A percentile compares a stretch with the other conserved stretches of the same genome.
Conservation (phyloP, 306 rosid genomes). For the Rosa persica region DNA sequence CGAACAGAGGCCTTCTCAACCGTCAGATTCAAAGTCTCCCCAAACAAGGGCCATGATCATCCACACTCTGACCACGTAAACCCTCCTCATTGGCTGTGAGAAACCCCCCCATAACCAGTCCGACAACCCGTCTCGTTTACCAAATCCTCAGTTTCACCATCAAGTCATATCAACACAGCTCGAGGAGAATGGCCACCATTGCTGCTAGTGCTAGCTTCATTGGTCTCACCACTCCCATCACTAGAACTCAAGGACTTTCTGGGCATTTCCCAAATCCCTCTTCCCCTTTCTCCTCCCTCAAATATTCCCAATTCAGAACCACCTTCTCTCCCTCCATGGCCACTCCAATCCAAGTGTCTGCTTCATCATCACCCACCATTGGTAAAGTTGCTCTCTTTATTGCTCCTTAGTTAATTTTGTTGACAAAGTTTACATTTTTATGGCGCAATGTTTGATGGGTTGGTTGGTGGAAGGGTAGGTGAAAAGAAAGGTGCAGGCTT, state of each 20-base stretch:
- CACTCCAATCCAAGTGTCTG: conserved; percentile 44
- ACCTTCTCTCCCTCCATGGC: conserved; percentile 47
- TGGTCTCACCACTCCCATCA: conserved; percentile 14
- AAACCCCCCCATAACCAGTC: conserved; percentile 1
- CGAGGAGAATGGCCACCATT: conserved; percentile 44
- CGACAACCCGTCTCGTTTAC: neutral
- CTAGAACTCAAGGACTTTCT: conserved; percentile 24
- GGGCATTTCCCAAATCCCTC: conserved; percentile 18
- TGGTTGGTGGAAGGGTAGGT: conserved; percentile 39
- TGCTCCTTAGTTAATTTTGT: neutral
- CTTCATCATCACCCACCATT: conserved; percentile 27
- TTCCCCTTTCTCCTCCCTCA: neutral
- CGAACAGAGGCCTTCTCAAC: neutral
- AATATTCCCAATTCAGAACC: conserved; percentile 17
- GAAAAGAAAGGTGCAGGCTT: conserved; percentile 39
- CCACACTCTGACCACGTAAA: conserved; percentile 14
- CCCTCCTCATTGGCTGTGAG: neutral
- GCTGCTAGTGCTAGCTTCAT: conserved; percentile 22
- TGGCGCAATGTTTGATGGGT: neutral
- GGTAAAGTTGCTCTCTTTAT: conserved; percentile 22
- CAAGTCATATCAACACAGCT: neutral
- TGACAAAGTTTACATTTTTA: neutral
- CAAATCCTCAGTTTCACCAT: neutral
- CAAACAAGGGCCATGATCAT: neutral
- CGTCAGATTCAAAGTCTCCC: neutral